Base-by-base conservation (phyloP, 306 rosid species). In the Glycine tomentella region DNA sequence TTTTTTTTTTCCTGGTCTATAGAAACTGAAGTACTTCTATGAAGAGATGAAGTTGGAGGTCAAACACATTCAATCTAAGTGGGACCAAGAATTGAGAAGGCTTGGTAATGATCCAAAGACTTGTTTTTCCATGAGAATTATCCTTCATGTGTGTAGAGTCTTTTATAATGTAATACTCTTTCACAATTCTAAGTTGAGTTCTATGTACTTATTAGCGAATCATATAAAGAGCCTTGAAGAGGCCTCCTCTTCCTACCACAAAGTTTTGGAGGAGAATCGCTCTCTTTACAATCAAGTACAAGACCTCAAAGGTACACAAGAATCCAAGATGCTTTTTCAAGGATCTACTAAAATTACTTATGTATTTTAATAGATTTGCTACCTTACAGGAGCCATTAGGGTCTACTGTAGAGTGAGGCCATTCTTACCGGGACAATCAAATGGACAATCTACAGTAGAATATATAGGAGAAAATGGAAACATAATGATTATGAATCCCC, bases 361-460 rank as follows among this genome's bases (percentile, higher is more conserved):
- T 20, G 15, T 69, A 67, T 48, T 67, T 8, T 75, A 46, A 78
- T 49, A 48, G 42, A 46, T 74, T 63, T 81, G 9, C n/a, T 74
- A 62, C 77, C 66, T 48, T 70, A 38, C 88, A 95, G 99, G 99
- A 85, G 82, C 97, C 58, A 93, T 95, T 64, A 93, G 99, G 86
- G 97, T 95, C 46, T 91, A 93, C 63, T 95, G 99, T 81, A 91
- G 99, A 90, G 97, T 95, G 84, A 93, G 93, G 62, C 97, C 99
- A 53, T 95, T 90, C 85, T 88, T 90, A 79, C 80, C 88, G 1
- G 95, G 91, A 31, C 91, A 93, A 84, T 81, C 97, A 86, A 85
- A 81, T 72, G 92, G 73, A 75, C 92, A 91, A 62, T 86, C 98
- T 40, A 86, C 97, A 0, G 96, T 95, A 8, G 99, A 95, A 81